These are phyloP conservation scores for Zygoascus meyerae DNA, from an alignment of 1,139 yeast genomes.

Conservation along the genomic window DNA sequence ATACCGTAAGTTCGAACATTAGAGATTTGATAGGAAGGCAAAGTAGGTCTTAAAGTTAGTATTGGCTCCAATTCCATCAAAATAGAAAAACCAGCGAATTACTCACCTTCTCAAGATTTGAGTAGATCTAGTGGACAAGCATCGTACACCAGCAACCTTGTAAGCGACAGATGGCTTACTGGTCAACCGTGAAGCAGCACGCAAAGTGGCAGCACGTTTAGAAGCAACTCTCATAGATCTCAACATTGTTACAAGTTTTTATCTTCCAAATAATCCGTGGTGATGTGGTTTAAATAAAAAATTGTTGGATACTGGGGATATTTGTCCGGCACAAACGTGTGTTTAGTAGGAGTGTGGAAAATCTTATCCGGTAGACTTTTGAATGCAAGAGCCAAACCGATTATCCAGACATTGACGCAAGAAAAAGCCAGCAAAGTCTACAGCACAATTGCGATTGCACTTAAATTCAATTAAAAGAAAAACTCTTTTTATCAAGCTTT, in stretches of 20 bases:
- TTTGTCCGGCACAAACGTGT: no score
- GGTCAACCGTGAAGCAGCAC: slow-evolving; percentile 2
- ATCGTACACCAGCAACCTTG: background rate
- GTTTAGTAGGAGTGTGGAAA: background rate
- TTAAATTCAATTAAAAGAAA: no score
- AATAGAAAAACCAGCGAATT: background rate
- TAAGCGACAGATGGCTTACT: background rate
- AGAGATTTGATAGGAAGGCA: slow-evolving; percentile 4
- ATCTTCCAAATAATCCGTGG: background rate
- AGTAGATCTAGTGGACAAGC: background rate
- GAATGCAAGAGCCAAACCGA: no score
- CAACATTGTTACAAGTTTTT: slow-evolving; percentile 2
- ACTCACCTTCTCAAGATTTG: slow-evolving; percentile 4
- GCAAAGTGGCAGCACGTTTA: slow-evolving; percentile 5
- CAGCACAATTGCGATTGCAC: no score
- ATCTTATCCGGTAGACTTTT: background rate
- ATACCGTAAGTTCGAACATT: slow-evolving; percentile 13
- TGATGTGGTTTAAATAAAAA: background rate
- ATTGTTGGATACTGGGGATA: no score
- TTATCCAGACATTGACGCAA: no score
- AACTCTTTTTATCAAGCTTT: no score
- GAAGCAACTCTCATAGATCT: slow-evolving; percentile 6
- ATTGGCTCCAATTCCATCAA: background rate
- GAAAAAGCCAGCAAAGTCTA: no score
- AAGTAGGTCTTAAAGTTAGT: slow-evolving; percentile 8